Evolutionary conservation across 345 rosid species (phyloP), one percentile per base, ranked within the genome.

Genomic region (Pugionium cornutum): DNA sequence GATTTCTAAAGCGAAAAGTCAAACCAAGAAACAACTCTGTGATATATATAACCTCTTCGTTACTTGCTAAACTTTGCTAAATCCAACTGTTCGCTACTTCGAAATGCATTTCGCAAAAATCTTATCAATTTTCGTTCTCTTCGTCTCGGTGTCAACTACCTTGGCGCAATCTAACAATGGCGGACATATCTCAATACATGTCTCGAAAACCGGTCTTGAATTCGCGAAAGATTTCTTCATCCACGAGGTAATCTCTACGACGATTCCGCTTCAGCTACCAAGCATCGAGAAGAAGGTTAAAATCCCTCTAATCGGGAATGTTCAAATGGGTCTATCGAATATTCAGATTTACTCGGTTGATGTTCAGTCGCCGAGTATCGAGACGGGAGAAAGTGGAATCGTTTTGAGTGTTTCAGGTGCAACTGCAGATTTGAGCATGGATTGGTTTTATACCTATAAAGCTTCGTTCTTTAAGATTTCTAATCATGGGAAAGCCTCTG

Each of bases 301-400:
- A 58, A 82, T 90, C 74, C 90, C 86, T 49, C 43, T 86, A 8
- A 10, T 90, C 37, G 97, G 97, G 31, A 81, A 68, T 64, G 92
- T 83, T 30, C 50, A 36, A 10, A 50, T 88, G 58, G 75, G 75
- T 77, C 82, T 90, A 1, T 81, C 84, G 5, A 58, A 82, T 60
- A 82, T 88, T 47, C 64, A 70, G 10, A 81, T 90, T 53, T 33
- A 75, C 68, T 46, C 75, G 30, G 83, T 81, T 25, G 56, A 68
- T 32, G 40, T 90, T 29, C 58, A 68, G 72, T 73, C 84, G 49
- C 84, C 95, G 5, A 51, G 36, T 41, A 82, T 83, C 58, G 54
- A 72, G 67, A 78, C 89, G 1, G 84, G 86, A 32, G 79, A 75
- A 4, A 9, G 39, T n/a, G 76, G 89, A 26, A 62, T 90, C 33